A percentile compares a stretch with the other conserved stretches of the same genome.
Conservation (phyloP, 1,284 basidiomycete genomes). For the Ganoderma lingzhi region DNA sequence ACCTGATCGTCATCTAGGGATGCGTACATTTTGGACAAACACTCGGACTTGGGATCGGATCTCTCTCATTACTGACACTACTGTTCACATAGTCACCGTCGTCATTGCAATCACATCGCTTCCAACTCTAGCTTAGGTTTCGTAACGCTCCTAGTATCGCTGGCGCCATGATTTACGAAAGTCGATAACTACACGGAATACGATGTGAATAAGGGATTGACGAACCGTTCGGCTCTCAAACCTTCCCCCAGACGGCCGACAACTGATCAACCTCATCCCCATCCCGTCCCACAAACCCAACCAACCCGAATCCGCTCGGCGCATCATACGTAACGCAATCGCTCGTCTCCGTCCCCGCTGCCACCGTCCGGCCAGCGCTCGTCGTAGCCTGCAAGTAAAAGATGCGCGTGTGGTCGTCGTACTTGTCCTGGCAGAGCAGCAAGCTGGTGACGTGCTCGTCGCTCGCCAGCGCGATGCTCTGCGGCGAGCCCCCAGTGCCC, state of each 20-base stretch:
- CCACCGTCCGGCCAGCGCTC: slow-evolving; percentile 14
- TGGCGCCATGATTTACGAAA: neutral
- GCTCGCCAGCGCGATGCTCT: slow-evolving; percentile 14
- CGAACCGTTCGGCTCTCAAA: neutral
- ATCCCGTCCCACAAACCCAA: slow-evolving; percentile 19
- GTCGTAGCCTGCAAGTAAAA: slow-evolving; percentile 21
- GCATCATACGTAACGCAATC: slow-evolving; percentile 18
- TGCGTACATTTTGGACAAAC: neutral
- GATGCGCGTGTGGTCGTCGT: slow-evolving; percentile 23
- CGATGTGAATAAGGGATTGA: neutral
- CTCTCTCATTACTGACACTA: neutral
- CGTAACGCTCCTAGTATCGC: neutral
- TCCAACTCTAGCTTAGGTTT: neutral
- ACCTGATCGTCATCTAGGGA: slow-evolving; percentile 22
- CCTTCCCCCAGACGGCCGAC: neutral
- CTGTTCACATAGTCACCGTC: neutral
- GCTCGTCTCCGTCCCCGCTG: slow-evolving; percentile 13
- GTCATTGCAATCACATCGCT: neutral
- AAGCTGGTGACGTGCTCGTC: slow-evolving; percentile 15
- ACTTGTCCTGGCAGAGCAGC: slow-evolving; percentile 21
- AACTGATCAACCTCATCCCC: slow-evolving; percentile 25
- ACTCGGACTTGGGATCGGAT: neutral
- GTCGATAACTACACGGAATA: neutral
- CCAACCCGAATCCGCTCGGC: slow-evolving; percentile 20
- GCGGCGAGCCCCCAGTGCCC: slow-evolving; percentile 18